Percentiles rank a stretch among this genome's conserved stretches.
phyloP scores from a whole-genome alignment of 2,329 filamentous ascomycete species.

The Fusarium burgessii region DNA sequence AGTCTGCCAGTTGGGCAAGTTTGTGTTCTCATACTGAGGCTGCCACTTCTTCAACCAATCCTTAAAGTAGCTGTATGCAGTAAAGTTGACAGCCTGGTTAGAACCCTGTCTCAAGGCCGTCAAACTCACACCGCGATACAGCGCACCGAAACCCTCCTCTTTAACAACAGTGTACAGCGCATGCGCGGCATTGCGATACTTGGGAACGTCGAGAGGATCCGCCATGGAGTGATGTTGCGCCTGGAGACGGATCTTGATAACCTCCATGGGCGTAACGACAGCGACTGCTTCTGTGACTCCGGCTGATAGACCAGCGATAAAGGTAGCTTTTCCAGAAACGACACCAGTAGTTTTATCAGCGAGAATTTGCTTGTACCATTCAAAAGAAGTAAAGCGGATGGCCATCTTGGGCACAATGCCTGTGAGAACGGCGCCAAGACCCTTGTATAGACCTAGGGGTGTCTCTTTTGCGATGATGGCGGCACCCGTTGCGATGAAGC shows the following conservation, averaged over 20 bases:
- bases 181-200: constrained; percentile 94
- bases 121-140: constrained; percentile 94
- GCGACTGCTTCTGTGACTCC: constrained; percentile 97
- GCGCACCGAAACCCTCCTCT: constrained; percentile 87
- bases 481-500: constrained; percentile 86
- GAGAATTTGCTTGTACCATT: constrained; percentile 89
- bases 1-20: constrained; percentile 89
- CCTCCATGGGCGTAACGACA: constrained; percentile 98
- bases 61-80: constrained; percentile 95
- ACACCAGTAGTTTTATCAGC: constrained; percentile 74
- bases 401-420: constrained; percentile 99
- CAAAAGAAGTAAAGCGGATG: constrained; percentile 97
- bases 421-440: constrained; percentile 93
- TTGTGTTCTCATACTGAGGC: constrained; percentile 71
- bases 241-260: constrained; percentile 98
- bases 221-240: constrained; percentile 98
- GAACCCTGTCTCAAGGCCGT: constrained; percentile 94
- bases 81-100: constrained; percentile 99
- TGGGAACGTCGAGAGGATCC: constrained; percentile 93
- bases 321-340: constrained; percentile 78
- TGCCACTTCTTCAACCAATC: constrained; percentile 78
- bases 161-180: constrained; percentile 87
- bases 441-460: constrained; percentile 94
- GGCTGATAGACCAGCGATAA: constrained; percentile 83
- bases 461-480: constrained; percentile 93